Evolutionary conservation across 495 filamentous ascomycete genomes (phyloP).

Genomic region (Viridothelium virens): DNA sequence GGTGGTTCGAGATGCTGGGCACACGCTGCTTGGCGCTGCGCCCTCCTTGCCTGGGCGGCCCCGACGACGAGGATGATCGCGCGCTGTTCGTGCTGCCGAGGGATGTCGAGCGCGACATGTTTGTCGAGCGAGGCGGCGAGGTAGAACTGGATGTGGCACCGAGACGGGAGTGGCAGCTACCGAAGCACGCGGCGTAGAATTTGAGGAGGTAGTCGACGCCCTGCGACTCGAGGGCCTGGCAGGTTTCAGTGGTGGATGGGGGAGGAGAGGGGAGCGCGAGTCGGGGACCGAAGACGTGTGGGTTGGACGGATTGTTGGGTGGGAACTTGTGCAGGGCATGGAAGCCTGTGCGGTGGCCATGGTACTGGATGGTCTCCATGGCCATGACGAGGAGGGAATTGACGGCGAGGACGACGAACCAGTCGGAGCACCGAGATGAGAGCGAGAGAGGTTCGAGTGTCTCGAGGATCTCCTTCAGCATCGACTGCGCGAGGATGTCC

Average conservation of each 20-base stretch:
- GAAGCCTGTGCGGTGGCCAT: conserved; percentile 4
- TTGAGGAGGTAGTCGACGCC: neutral
- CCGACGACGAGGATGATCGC: neutral
- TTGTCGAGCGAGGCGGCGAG: neutral
- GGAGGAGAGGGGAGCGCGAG: neutral
- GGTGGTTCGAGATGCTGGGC: neutral
- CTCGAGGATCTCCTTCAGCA: conserved; percentile 1
- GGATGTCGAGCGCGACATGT: conserved; percentile 4
- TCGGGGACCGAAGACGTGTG: conserved; percentile 1
- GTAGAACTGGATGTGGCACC: neutral
- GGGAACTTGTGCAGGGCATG: neutral
- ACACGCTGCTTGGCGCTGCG: neutral
- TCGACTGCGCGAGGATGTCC: neutral
- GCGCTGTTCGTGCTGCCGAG: neutral
- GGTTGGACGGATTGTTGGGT: neutral
- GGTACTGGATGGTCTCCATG: conserved; percentile 6
- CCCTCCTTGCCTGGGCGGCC: neutral
- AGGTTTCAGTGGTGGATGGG: neutral
- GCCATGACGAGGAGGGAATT: neutral
- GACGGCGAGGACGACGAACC: neutral
- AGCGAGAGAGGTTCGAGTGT: neutral
- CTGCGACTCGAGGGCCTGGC: neutral
- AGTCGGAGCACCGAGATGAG: conserved; percentile 7
- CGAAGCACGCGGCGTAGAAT: conserved; percentile 9
- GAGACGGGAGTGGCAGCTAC: conserved; percentile 1